Base-by-base conservation (phyloP, 1,139 yeast species). In the Oligophagozyma castellii region DNA sequence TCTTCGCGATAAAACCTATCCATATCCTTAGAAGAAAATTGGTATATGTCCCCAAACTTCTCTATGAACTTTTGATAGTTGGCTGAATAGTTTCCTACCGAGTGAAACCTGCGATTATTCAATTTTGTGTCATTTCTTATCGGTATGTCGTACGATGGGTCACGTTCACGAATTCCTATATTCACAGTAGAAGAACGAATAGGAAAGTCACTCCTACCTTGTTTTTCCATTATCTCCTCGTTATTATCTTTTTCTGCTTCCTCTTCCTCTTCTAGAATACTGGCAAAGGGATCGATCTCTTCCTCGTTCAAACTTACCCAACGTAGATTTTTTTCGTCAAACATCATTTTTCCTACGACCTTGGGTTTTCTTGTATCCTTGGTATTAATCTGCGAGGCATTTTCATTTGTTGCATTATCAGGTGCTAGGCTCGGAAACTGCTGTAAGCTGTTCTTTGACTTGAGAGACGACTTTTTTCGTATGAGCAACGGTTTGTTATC, bases 291-390 rank as follows among this genome's bases (percentile, higher is more conserved):
- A 37, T 59, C 64, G 22, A 48, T 50, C 22, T 55, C 59, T 26
- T 56, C 55, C 20, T 51, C 48, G 11, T 51, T 53, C 7, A 55
- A 29, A 33, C 59, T 56, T 1, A 58, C 55, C 73, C 78, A 71
- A 35, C 67, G 51, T 32, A 69, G 48, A 31, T 67, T 66, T 26
- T 65, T 66, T 21, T 63, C 60, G 44, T 72, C 79, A 38, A 68
- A 70, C 28, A 63, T 54, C 78, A 72, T 72, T 39, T 64, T 61
- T 0, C 64, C 63, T 1, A 61, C 59, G 13, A 56, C 38, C 32
- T 57, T 44, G 2, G 43, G 42, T n/a, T n/a, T n/a, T n/a, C n/a
- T n/a, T n/a, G n/a, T n/a, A n/a, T n/a, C n/a, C n/a, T n/a, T n/a
- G n/a, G n/a, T n/a, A 20, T 39, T 41, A 5, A 28, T 24, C 11